Evolutionary conservation across 1,284 basidiomycete species (phyloP).

Genomic region (Mrakiaceae sp.): DNA sequence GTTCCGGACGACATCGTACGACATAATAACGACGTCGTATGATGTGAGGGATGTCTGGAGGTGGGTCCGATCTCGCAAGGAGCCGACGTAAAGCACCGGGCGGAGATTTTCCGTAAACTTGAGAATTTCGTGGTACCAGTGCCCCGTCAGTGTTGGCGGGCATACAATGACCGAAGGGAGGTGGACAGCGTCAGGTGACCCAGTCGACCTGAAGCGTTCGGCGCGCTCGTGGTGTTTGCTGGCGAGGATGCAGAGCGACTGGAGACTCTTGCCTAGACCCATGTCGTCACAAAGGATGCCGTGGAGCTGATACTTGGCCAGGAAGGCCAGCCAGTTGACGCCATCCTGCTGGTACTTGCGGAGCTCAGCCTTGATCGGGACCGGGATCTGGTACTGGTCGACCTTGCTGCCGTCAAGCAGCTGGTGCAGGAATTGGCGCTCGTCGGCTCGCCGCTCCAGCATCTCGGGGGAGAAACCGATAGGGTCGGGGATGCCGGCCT

Average conservation of each 20-base stretch:
- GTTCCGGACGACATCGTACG: constrained; percentile 94
- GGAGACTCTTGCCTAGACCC: constrained; percentile 96
- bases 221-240: constrained; percentile 85
- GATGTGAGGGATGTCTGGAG: constrained; percentile 54
- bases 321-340: constrained; percentile 97
- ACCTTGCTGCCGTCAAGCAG: constrained; percentile 91
- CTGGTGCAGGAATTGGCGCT: constrained; percentile 86
- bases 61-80: constrained; percentile 68
- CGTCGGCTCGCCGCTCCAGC: constrained; percentile 72
- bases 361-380: constrained; percentile 83
- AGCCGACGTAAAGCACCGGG: constrained; percentile 83
- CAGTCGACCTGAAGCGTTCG: constrained; percentile 53
- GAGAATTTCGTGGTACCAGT: constrained; percentile 96
- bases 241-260: constrained; percentile 94
- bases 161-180: constrained; percentile 92
- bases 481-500: constrained; percentile 92
- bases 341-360: constrained; percentile 98
- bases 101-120: constrained; percentile 82
- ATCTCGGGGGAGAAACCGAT: constrained; percentile 82
- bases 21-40: constrained; percentile 86
- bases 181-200: constrained; percentile 67
- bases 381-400: constrained; percentile 77
- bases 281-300: constrained; percentile 99
- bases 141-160: constrained; percentile 91
- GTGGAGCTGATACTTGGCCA: constrained; percentile 91